A percentile compares a stretch with the other conserved stretches of the same genome.
Conservation (phyloP, 495 filamentous ascomycete genomes). For the Stereocaulon alpinum region DNA sequence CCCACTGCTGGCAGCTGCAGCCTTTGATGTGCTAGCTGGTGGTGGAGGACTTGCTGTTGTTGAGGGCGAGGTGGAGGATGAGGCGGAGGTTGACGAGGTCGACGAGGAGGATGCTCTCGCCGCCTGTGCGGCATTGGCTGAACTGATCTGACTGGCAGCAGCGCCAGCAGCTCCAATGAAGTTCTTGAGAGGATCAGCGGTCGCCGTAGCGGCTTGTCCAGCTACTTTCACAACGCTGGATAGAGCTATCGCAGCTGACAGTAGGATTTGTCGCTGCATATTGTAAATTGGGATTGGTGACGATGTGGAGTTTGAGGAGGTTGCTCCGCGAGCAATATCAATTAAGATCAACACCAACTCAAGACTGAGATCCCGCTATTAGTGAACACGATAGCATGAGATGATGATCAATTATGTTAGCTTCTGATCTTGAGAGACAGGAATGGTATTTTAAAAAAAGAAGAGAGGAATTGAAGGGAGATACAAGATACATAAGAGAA, state of each 20-base stretch:
- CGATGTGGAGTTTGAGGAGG: constrained; percentile 1
- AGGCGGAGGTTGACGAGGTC: background rate
- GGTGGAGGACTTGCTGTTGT: constrained; percentile 14
- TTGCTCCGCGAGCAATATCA: background rate
- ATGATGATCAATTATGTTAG: background rate
- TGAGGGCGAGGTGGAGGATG: constrained; percentile 1
- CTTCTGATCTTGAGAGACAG: background rate
- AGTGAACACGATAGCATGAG: background rate
- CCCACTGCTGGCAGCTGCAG: constrained; percentile 16
- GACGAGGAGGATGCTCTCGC: constrained; percentile 7
- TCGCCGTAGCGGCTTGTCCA: constrained; percentile 14
- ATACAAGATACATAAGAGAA: background rate
- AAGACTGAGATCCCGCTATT: background rate
- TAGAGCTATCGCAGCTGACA: background rate
- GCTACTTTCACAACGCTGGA: constrained; percentile 2
- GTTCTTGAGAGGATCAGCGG: constrained; percentile 18
- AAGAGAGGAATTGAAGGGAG: background rate
- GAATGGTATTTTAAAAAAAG: too few relatives aligned
- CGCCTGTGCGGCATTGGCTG: constrained; percentile 11
- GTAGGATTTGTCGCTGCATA: constrained; percentile 9
- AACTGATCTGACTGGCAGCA: constrained; percentile 15
- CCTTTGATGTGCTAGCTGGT: constrained; percentile 15
- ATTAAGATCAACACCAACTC: background rate
- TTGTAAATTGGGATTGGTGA: background rate
- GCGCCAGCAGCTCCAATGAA: constrained; percentile 22